phyloP scores from a whole-genome alignment of 2,329 filamentous ascomycete genomes.

The Juglanconis sp. region DNA sequence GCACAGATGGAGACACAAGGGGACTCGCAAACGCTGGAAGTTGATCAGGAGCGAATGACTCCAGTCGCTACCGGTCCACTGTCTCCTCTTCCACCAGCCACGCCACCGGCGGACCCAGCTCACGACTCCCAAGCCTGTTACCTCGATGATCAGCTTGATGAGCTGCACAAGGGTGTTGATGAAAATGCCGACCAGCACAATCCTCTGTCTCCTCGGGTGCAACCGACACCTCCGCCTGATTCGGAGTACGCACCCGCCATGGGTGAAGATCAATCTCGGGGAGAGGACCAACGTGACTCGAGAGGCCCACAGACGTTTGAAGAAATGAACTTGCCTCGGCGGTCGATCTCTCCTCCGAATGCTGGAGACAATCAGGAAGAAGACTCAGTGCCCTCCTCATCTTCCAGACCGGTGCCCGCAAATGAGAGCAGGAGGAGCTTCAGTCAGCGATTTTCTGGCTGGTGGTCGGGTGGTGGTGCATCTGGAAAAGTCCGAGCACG shows the following conservation, averaged over 20 bases:
- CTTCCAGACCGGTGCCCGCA: background rate
- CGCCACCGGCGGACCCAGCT: slow-evolving; percentile 7
- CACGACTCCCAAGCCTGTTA: background rate
- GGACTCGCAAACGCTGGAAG: background rate
- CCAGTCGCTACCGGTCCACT: slow-evolving; percentile 11
- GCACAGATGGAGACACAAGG: background rate
- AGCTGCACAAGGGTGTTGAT: background rate
- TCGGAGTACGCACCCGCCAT: background rate
- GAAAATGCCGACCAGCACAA: background rate
- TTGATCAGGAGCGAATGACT: background rate
- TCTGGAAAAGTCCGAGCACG: background rate
- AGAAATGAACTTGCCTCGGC: slow-evolving; percentile 9
- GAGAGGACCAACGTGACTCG: background rate
- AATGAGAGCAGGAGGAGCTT: slow-evolving; percentile 1
- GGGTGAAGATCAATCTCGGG: background rate
- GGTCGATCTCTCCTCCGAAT: background rate
- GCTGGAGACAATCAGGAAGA: background rate
- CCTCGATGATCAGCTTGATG: background rate
- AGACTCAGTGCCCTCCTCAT: slow-evolving; percentile 3
- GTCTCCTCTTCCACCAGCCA: slow-evolving; percentile 10
- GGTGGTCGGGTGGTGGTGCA: slow-evolving; percentile 3
- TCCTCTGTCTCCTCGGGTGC: background rate
- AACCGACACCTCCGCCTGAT: background rate
- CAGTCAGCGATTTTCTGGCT: slow-evolving; percentile 10
- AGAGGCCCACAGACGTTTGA: slow-evolving; percentile 11